These are phyloP conservation scores for Phytophthora macrochlamydospora DNA, from an alignment of 352 stramenopile genomes.

Conservation along the genomic window DNA sequence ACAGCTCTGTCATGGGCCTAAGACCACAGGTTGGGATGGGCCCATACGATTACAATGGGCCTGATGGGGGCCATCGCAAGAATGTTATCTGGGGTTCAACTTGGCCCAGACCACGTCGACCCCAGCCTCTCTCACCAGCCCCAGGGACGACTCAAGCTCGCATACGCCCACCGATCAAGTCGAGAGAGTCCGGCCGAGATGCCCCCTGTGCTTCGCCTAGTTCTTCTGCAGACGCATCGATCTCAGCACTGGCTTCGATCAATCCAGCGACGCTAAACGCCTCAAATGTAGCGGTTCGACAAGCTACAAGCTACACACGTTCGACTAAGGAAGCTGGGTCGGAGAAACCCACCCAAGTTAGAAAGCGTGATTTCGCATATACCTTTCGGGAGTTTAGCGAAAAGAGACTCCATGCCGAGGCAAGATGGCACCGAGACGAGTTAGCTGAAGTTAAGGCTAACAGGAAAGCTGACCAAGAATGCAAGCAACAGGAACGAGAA, in stretches of 20 bases:
- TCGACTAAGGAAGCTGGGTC: neutral
- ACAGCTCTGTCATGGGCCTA: neutral
- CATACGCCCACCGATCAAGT: too few species aligned
- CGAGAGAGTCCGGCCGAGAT: too few species aligned
- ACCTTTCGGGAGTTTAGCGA: slow-evolving; percentile 14
- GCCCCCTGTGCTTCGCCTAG: too few species aligned
- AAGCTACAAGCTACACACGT: slow-evolving; percentile 2
- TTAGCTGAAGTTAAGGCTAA: neutral
- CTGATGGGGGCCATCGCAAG: too few species aligned
- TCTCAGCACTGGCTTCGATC: neutral
- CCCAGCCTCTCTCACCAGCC: too few species aligned
- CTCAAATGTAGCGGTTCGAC: neutral
- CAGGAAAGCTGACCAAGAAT: neutral
- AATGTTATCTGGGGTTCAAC: too few species aligned
- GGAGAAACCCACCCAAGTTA: slow-evolving; percentile 3
- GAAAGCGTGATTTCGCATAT: slow-evolving; percentile 4
- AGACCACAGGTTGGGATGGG: too few species aligned
- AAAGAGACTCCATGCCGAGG: slow-evolving; percentile 1
- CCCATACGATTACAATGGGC: too few species aligned
- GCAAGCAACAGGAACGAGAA: neutral
- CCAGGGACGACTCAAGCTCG: too few species aligned
- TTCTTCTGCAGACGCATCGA: too few species aligned
- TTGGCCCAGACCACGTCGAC: too few species aligned
- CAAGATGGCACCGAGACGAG: slow-evolving; percentile 3
- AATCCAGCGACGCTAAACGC: too few species aligned